Base-by-base conservation (phyloP, 148 eudicot genomes). In the Rhododendron kiyosumense region DNA sequence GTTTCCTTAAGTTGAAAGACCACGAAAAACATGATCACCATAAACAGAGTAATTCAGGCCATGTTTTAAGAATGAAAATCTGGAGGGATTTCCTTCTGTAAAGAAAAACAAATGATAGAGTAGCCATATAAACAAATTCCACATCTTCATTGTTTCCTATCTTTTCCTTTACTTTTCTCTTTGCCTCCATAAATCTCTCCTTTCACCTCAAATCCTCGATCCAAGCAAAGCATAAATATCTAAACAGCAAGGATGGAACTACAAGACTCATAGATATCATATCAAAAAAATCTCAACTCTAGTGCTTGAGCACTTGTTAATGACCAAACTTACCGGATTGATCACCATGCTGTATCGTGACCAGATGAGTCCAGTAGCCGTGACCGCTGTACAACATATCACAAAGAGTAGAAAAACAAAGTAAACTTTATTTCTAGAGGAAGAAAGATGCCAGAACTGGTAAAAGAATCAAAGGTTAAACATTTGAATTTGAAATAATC, bases 311-410 rank as follows among this genome's bases (percentile, higher is more conserved):
- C 41, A 32, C 24, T 80, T 51, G 22, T 51, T 30, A n/a, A 57
- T 81, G 10, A 69, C 20, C 54, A 85, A 84, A 89, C 98, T 93
- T 84, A 95, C 98, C 85, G 98, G 98, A 77, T 95, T 95, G 83
- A 95, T 93, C 36, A 95, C 98, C 73, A 91, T 92, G 93, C 98
- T 95, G 92, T 95, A 95, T 83, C 98, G 94, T 75, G 98, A 93
- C 97, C 98, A 95, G 78, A 95, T 93, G 83, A 95, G 46, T 84
- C 98, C 98, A 54, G 98, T 94, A 84, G 92, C 92, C 10, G 97
- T 90, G 86, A 95, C 96, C 59, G 97, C 98, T 95, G 95, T 78
- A 77, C 8, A 88, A 54, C 71, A 85, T 30, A 86, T 85, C 74
- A 74, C 69, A 77, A 28, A 57, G 36, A 36, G 79, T 7, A 71